A percentile compares a stretch with the other conserved stretches of the same genome.
phyloP scores from a whole-genome alignment of 371 early-diverging fungal species.

The Sporodiniella umbellata region DNA sequence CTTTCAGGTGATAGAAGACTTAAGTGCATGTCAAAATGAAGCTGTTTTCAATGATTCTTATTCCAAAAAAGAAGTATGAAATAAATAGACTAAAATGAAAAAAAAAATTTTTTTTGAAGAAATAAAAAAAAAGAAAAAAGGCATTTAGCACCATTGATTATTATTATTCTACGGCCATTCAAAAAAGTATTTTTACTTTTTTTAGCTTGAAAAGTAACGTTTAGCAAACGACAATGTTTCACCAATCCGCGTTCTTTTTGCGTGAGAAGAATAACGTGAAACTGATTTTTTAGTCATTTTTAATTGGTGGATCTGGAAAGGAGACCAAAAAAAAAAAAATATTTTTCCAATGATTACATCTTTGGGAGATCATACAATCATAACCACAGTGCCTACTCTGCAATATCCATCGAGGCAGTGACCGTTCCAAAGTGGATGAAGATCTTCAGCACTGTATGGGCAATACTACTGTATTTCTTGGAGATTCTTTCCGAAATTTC shows the following conservation, averaged over 20 bases:
- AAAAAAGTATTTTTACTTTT: background rate
- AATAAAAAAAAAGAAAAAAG: too few relatives aligned
- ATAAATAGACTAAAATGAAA: background rate
- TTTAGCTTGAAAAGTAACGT: background rate
- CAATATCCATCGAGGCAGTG: too few relatives aligned
- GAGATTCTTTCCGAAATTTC: too few relatives aligned
- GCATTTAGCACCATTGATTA: too few relatives aligned
- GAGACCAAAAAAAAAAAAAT: too few relatives aligned
- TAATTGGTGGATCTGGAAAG: background rate
- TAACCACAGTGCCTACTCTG: too few relatives aligned
- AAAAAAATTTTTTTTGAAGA: background rate
- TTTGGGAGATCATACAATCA: too few relatives aligned
- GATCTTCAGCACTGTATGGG: too few relatives aligned
- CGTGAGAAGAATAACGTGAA: background rate
- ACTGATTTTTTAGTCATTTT: background rate
- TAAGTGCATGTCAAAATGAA: slow-evolving; percentile 14
- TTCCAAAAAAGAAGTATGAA: background rate
- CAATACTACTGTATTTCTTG: too few relatives aligned
- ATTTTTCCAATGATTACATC: too few relatives aligned
- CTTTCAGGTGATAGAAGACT: slow-evolving; percentile 30
- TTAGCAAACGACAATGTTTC: background rate
- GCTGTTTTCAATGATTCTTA: background rate
- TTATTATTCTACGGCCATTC: background rate
- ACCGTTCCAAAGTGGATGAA: too few relatives aligned
- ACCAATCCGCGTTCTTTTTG: background rate